phyloP scores from a whole-genome alignment of 2,329 filamentous ascomycete genomes.

The Cladophialophora psammophila region DNA sequence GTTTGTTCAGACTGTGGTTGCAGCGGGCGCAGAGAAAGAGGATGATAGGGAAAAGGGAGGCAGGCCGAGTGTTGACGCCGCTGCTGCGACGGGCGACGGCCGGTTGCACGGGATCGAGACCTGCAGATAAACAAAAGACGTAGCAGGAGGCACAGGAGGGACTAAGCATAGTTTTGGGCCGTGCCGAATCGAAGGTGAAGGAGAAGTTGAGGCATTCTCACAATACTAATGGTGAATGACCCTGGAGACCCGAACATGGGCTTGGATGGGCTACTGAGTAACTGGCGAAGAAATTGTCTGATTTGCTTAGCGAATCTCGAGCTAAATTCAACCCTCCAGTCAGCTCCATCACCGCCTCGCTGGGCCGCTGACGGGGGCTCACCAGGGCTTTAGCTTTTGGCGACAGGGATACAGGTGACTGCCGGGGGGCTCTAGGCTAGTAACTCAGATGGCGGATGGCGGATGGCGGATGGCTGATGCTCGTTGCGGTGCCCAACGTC shows the following conservation, averaged over 20 bases:
- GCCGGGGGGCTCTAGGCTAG: neutral
- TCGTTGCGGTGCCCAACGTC: neutral
- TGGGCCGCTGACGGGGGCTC: conserved; percentile 1
- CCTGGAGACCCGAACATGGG: conserved; percentile 3
- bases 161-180: conserved; percentile 17
- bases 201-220: neutral
- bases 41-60: neutral
- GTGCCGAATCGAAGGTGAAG: conserved; percentile 16
- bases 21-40: neutral
- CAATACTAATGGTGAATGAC: neutral
- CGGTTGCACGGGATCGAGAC: neutral
- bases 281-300: conserved; percentile 17
- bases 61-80: neutral
- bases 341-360: neutral
- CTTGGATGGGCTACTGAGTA: neutral
- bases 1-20: neutral
- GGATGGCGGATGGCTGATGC: neutral
- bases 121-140: conserved; percentile 15
- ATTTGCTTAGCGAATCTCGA: conserved; percentile 21
- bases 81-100: neutral
- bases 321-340: conserved; percentile 15
- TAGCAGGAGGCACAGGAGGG: neutral
- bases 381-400: neutral
- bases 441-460: neutral
- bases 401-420: conserved; percentile 1